phyloP scores from a whole-genome alignment of 495 filamentous ascomycete species.

The Daldinia decipiens region DNA sequence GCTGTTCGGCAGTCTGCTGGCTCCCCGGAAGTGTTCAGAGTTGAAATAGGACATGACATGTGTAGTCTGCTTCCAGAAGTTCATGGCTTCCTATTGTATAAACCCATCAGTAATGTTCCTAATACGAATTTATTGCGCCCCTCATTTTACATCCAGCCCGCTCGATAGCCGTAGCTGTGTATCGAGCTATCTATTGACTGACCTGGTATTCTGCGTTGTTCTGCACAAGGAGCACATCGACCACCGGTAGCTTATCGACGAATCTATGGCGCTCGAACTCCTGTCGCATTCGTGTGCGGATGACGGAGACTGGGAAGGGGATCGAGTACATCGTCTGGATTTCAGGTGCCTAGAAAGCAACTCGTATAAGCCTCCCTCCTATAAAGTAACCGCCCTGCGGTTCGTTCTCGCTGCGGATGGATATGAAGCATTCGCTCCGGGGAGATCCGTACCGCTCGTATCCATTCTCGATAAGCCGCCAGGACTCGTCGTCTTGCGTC shows the following conservation, averaged over 20 bases:
- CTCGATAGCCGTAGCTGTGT: conserved; percentile 47
- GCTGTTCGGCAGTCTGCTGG: conserved; percentile 80
- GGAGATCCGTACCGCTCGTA: conserved; percentile 79
- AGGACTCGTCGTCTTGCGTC: conserved; percentile 87
- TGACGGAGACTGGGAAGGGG: conserved; percentile 83
- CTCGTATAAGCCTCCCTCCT: conserved; percentile 3
- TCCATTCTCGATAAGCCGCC: conserved; percentile 90
- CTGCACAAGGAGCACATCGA: conserved; percentile 89
- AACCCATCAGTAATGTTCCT: conserved; percentile 15
- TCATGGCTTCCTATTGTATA: conserved; percentile 84
- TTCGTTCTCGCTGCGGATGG: background rate
- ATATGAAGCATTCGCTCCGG: conserved; percentile 12
- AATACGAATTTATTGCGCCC: background rate
- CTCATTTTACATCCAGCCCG: background rate
- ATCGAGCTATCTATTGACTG: conserved; percentile 28
- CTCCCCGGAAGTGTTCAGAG: conserved; percentile 75
- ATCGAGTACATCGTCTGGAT: conserved; percentile 96
- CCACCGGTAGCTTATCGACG: conserved; percentile 84
- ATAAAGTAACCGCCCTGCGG: background rate
- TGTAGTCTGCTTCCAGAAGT: conserved; percentile 97
- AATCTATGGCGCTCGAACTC: conserved; percentile 97
- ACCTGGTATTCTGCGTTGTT: conserved; percentile 92
- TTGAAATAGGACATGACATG: conserved; percentile 98
- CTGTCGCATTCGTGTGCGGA: conserved; percentile 94
- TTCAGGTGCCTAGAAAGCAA: conserved; percentile 78